Evolutionary conservation across 1,139 yeast species (phyloP).

Genomic region (Magnusiomyces tetraspermus): DNA sequence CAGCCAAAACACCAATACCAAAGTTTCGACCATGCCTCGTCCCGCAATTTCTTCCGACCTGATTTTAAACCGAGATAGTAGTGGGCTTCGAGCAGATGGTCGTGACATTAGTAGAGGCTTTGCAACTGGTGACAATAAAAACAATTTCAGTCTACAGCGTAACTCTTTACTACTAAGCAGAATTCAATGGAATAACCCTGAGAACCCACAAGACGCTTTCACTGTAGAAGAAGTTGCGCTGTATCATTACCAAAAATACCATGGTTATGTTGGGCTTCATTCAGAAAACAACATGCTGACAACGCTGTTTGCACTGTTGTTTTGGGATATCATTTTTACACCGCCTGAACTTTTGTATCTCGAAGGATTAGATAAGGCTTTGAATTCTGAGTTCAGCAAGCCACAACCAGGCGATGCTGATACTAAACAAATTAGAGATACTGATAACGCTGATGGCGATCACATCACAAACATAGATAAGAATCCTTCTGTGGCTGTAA

Average conservation of each 20-base stretch:
- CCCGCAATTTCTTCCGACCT: not conserved
- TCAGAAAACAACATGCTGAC: constrained; percentile 30
- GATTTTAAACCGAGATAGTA: no score
- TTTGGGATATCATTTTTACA: constrained; percentile 28
- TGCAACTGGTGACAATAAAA: no score
- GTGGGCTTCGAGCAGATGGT: no score
- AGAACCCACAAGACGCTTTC: constrained; percentile 5
- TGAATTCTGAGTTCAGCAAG: no score
- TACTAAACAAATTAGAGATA: not conserved
- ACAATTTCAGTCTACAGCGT: no score
- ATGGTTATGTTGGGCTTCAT: constrained; percentile 32
- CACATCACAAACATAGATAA: not conserved
- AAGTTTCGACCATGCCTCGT: no score
- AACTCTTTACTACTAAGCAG: not conserved
- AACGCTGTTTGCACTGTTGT: constrained; percentile 27
- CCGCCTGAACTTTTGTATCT: constrained; percentile 6
- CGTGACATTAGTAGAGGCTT: no score
- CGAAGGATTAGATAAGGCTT: no score
- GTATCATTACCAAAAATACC: constrained; percentile 22
- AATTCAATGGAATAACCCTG: constrained; percentile 13
- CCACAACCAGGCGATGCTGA: not conserved
- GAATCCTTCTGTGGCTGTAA: constrained; percentile 4
- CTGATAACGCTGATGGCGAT: constrained; percentile 3
- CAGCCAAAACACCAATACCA: no score
- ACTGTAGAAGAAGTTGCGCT: constrained; percentile 32